Evolutionary conservation across 176 grass and related monocot species (phyloP), one percentile per base, ranked within the genome.

Genomic region (Phragmites australis): DNA sequence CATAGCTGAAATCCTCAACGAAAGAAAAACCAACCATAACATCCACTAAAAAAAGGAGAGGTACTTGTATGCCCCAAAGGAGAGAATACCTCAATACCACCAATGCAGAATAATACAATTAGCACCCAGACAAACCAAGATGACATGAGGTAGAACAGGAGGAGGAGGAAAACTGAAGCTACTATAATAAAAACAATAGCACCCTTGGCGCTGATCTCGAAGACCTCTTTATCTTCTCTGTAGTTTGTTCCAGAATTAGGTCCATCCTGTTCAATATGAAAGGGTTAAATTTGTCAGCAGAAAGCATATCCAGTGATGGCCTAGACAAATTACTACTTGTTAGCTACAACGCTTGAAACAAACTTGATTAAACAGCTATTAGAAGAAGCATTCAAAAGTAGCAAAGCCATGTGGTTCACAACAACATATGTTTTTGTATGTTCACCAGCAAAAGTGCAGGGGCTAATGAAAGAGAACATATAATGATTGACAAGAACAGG

Each of bases 141-240:
- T 8, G 95, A 98, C 95, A 98, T 98, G 75, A 98, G 93, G 84
- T 94, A 98, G 86, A 98, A 98, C 74, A 98, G 75, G 50, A 98
- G 88, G 51, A 98, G 89, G 43, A 98, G 90, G 76, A 98, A 98
- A 86, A 89, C 88, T 62, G 95, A 98, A 72, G 95, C 95, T 74
- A 80, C 81, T 87, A 98, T 83, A 59, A 98, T 82, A 84, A 98
- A 98, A 81, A 89, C 56, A 63, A 89, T 81, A 61, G 95, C 95
- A 72, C 95, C 90, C 75, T 98, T 98, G 34, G 90, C 88, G 30
- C 79, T 91, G 74, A 98, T 98, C 71, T 94, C 95, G 16, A 98
- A 83, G 26, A 98, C 86, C 54, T 98, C 95, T 87, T 93, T 98
- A 64, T 94, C 90, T 89, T 94, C 82, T 21, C 30, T 67, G 55